phyloP scores from a whole-genome alignment of 169 alveolate genomes.

The Theileria luwenshuni region DNA sequence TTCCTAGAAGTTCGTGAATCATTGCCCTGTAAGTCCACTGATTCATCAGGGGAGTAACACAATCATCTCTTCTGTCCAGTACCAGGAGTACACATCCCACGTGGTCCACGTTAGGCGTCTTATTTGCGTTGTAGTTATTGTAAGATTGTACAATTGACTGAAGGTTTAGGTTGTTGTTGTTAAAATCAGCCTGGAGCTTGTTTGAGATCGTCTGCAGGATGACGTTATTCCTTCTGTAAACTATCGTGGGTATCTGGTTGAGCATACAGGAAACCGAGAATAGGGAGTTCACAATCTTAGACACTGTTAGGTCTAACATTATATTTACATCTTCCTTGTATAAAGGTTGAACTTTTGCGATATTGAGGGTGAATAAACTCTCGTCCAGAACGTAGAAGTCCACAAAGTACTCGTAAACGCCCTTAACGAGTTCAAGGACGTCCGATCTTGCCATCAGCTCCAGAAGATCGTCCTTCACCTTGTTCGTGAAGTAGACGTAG shows the following conservation, averaged over 20 bases:
- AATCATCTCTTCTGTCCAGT: constrained; percentile 94
- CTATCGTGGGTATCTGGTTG: constrained; percentile 65
- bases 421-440: constrained; percentile 84
- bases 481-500: constrained; percentile 87
- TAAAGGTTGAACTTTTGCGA: not conserved
- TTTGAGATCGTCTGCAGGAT: constrained; percentile 41
- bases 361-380: constrained; percentile 84
- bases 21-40: constrained; percentile 97
- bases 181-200: constrained; percentile 60
- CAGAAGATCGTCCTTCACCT: constrained; percentile 79
- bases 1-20: constrained; percentile 93
- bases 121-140: constrained; percentile 48
- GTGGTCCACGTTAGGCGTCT: constrained; percentile 30
- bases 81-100: constrained; percentile 80
- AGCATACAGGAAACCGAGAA: constrained; percentile 50
- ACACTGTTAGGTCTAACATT: constrained; percentile 22
- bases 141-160: constrained; percentile 42
- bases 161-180: constrained; percentile 57
- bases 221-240: constrained; percentile 31
- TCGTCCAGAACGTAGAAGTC: constrained; percentile 86
- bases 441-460: constrained; percentile 91
- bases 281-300: constrained; percentile 6
- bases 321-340: constrained; percentile 17
- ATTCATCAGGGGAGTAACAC: constrained; percentile 93
- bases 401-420: constrained; percentile 87